phyloP scores from a whole-genome alignment of 805 yeast genomes.

The Candida andamanensis region DNA sequence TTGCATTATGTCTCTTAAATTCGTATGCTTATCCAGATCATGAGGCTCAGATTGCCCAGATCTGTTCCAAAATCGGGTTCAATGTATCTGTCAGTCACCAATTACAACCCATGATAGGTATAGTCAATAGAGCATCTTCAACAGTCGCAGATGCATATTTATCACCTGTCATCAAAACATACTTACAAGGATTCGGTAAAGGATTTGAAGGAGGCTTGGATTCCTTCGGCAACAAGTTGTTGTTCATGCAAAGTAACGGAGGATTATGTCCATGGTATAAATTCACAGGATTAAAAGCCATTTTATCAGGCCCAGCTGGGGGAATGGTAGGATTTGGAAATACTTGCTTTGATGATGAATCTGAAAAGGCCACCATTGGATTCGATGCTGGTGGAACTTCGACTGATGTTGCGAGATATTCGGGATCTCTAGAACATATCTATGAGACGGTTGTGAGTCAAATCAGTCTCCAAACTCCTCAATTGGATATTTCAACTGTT shows the following conservation, averaged over 20 bases:
- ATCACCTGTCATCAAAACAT: slow-evolving; percentile 33
- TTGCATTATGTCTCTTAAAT: slow-evolving; percentile 37
- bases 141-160: slow-evolving; percentile 43
- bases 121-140: slow-evolving; percentile 37
- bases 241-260: slow-evolving; percentile 96
- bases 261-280: slow-evolving; percentile 81
- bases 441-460: slow-evolving; percentile 43
- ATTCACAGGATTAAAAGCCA: slow-evolving; percentile 85
- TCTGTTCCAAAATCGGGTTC: slow-evolving; percentile 34
- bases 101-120: slow-evolving; percentile 41
- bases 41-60: slow-evolving; percentile 28
- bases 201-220: slow-evolving; percentile 39
- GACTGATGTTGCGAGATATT: slow-evolving; percentile 40
- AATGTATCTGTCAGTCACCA: slow-evolving; percentile 35
- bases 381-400: slow-evolving; percentile 44
- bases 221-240: slow-evolving; percentile 48
- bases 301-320: slow-evolving; percentile 95
- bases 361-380: slow-evolving; percentile 31
- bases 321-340: slow-evolving; percentile 92
- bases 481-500: slow-evolving; percentile 40
- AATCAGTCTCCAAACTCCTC: slow-evolving; percentile 41
- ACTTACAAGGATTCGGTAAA: slow-evolving; percentile 30
- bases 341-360: slow-evolving; percentile 56
- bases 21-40: slow-evolving; percentile 38
- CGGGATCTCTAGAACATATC: slow-evolving; percentile 38